A percentile compares a stretch with the other conserved stretches of the same genome.
Evolutionary conservation across 495 filamentous ascomycete genomes (phyloP).

Genomic region (Rhizodiscina lignyota): DNA sequence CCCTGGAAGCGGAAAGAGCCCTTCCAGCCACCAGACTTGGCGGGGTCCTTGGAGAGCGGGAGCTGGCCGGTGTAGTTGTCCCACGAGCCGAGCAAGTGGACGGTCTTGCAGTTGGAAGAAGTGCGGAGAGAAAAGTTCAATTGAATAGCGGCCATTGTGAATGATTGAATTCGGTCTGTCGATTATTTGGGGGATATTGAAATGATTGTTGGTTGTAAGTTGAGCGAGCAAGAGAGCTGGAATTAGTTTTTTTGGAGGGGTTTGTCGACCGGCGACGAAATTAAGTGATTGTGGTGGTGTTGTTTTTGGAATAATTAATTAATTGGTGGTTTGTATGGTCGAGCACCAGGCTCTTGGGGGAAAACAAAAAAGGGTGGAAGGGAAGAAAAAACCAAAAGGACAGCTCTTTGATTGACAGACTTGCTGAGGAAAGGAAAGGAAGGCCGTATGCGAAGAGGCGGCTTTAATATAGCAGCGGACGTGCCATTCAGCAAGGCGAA

Average conservation of each 20-base stretch:
- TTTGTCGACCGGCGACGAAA: constrained; percentile 22
- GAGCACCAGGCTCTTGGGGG: constrained; percentile 8
- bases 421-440: constrained; percentile 22
- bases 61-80: constrained; percentile 91
- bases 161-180: no score
- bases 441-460: no score
- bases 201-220: not conserved
- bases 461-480: no score
- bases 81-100: constrained; percentile 95
- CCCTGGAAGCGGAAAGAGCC: constrained; percentile 94
- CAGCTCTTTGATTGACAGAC: constrained; percentile 23
- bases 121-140: constrained; percentile 61
- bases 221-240: constrained; percentile 23
- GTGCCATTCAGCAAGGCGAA: no score
- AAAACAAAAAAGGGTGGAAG: constrained; percentile 11
- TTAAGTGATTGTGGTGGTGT: constrained; percentile 9
- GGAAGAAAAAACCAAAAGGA: constrained; percentile 15
- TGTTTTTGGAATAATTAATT: constrained; percentile 6
- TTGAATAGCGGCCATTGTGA: constrained; percentile 25
- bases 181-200: constrained; percentile 6
- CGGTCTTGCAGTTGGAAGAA: constrained; percentile 91
- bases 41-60: constrained; percentile 72
- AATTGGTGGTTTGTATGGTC: constrained; percentile 2
- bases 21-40: constrained; percentile 75
- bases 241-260: constrained; percentile 12